Base-by-base conservation (phyloP, 2,329 filamentous ascomycete genomes). In the Beauveria brongniartii region DNA sequence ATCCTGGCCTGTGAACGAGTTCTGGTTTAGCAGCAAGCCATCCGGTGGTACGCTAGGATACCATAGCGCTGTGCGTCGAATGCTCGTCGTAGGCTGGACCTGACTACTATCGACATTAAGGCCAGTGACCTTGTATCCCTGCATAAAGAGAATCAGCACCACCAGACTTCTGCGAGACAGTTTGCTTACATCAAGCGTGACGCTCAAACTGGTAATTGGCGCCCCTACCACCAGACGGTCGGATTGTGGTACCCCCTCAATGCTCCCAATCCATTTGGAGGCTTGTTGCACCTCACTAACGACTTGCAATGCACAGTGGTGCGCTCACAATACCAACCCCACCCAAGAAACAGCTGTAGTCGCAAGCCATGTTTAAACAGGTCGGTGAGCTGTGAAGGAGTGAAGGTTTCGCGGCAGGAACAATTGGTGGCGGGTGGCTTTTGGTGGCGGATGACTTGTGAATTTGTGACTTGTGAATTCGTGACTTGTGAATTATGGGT, bases 81-180 rank as follows among this genome's bases (percentile, higher is more conserved):
- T 10, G 3, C 18, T 14, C 10, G 4, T 54, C 20, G 9, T 14
- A 34, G 30, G 12, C 12, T 34, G 10, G 30, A 14, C 30, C 14
- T 14, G 30, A 34, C 30, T 34, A 4, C 4, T 5, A 5, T 34
- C 4, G 30, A 34, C 30, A 34, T 2, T 1, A 34, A 34, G 30
- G 10, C 30, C 30, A 3, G 34, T 57, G 20, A 57, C 50, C 41
- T 50, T 57, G 22, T 57, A 57, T 28, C 12, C 55, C 55, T 57
- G 6, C 20, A 34, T 10, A 20, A 47, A 41, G 30, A 26, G 9
- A n/a, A 3, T 26, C 2, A 46, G 6, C 4, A n/a, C 12, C 10
- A 9, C 2, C 10, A 1, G 5, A 0, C n/a, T 8, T n/a, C 3
- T 14, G 24, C 24, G 1, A n/a, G n/a, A 5, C 12, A 48, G 7